Evolutionary conservation across 805 yeast genomes (phyloP), one percentile per base, ranked within the genome.

Genomic region (Starmerella lactis-condensi): DNA sequence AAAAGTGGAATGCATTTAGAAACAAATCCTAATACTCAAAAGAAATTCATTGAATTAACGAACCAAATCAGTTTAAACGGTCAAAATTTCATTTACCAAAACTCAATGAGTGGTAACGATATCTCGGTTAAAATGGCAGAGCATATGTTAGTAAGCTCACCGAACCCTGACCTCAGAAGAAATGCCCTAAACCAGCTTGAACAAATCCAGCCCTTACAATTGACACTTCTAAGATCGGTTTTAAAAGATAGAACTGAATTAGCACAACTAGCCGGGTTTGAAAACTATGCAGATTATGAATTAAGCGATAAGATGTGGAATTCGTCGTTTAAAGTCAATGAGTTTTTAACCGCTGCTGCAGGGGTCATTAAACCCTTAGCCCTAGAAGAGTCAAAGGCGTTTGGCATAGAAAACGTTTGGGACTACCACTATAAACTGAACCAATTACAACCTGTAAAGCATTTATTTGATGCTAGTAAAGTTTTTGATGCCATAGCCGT

Each of bases 241-340:
- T 50, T 85, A 21, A 62, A 63, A 32, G 64, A 69, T 38, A 60
- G 98, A 34, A 75, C 75, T 3, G 56, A 68, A 1, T 54, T 89
- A 22, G 82, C 96, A 0, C 60, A 61, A 28, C 59, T 79, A 54
- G 60, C 85, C 57, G 85, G 91, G 0, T 67, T 68, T 46, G 43
- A 55, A 15, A 70, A 75, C 22, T 89, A 60, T 53, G 69, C 85
- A 0, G 73, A 75, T 24, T 83, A 89, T 48, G 91, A 79, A 47
- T 56, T 89, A 21, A 70, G 69, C 37, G 92, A 81, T 38, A 89
- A 89, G 51, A 78, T 89, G 93, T 93, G 93, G 6, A 71, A 71
- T 38, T 63, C 55, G 7, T 91, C 94, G 0, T 69, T 67, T 23
- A 71, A 78, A 44, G 98, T 83, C 2, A 51, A 60, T 38, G 60